A percentile compares a stretch with the other conserved stretches of the same genome.
Evolutionary conservation across 345 rosid genomes (phyloP).

Genomic region (Pelargonium nanum): DNA sequence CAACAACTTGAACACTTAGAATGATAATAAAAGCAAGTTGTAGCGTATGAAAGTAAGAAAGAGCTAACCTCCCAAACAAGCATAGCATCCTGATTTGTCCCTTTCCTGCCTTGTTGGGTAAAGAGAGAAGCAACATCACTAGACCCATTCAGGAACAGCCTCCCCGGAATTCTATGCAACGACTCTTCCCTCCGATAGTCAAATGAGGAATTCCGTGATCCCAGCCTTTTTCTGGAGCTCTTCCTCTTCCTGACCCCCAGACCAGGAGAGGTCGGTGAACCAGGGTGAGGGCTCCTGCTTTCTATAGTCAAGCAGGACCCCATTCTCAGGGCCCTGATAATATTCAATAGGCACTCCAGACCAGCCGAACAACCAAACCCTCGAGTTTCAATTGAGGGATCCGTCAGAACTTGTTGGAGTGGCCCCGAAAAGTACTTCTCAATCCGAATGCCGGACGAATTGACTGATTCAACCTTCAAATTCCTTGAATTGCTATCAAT

Average conservation of each 20-base stretch:
- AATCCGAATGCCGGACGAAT: neutral
- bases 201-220: constrained; percentile 52
- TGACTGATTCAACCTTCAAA: neutral
- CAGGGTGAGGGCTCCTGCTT: constrained; percentile 82
- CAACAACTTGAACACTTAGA: neutral
- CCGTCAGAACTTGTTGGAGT: constrained; percentile 31
- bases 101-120: constrained; percentile 94
- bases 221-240: constrained; percentile 42
- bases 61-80: constrained; percentile 92
- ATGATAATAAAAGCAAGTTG: neutral
- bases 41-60: neutral
- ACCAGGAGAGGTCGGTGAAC: constrained; percentile 67
- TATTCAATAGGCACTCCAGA: constrained; percentile 88
- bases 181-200: constrained; percentile 61
- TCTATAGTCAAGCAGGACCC: constrained; percentile 99
- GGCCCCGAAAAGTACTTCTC: constrained; percentile 3
- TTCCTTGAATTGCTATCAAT: too few species aligned
- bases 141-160: constrained; percentile 76
- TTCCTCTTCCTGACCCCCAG: constrained; percentile 56
- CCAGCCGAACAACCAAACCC: constrained; percentile 58
- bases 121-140: constrained; percentile 70
- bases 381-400: constrained; percentile 44
- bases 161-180: constrained; percentile 64
- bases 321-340: constrained; percentile 99
- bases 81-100: constrained; percentile 99